A percentile compares a stretch with the other conserved stretches of the same genome.
phyloP scores from a whole-genome alignment of 306 rosid genomes.

The Delonix regia region DNA sequence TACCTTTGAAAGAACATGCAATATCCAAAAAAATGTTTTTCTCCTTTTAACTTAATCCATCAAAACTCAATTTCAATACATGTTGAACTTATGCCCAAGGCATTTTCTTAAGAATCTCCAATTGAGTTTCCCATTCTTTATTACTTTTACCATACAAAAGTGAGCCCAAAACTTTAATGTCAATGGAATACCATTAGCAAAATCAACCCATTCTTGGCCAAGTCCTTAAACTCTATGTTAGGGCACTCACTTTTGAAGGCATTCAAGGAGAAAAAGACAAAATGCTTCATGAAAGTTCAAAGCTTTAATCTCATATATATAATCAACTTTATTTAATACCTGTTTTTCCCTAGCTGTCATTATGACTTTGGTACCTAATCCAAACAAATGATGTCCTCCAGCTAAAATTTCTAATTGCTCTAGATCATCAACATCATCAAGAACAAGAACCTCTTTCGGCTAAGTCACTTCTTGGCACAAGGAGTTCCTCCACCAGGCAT shows the following conservation, averaged over 20 bases:
- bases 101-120: not conserved
- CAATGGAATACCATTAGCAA: not conserved
- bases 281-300: not conserved
- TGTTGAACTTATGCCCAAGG: not conserved
- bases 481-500: not conserved
- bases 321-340: not conserved
- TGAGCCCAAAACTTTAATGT: not conserved
- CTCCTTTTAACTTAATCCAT: not conserved
- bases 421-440: slow-evolving; percentile 14
- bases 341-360: not conserved
- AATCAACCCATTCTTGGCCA: not conserved
- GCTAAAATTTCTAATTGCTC: not conserved
- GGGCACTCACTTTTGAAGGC: not conserved
- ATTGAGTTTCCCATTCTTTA: not conserved
- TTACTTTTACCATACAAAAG: not conserved
- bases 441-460: not conserved
- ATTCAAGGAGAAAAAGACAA: not conserved
- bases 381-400: not conserved
- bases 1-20: slow-evolving; percentile 11
- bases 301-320: not conserved
- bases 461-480: not conserved
- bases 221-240: too few species aligned
- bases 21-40: not conserved
- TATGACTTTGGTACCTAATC: not conserved
- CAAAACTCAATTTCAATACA: not conserved